Base-by-base conservation (phyloP, 1,139 yeast genomes). In the Taiozyma sp. region DNA sequence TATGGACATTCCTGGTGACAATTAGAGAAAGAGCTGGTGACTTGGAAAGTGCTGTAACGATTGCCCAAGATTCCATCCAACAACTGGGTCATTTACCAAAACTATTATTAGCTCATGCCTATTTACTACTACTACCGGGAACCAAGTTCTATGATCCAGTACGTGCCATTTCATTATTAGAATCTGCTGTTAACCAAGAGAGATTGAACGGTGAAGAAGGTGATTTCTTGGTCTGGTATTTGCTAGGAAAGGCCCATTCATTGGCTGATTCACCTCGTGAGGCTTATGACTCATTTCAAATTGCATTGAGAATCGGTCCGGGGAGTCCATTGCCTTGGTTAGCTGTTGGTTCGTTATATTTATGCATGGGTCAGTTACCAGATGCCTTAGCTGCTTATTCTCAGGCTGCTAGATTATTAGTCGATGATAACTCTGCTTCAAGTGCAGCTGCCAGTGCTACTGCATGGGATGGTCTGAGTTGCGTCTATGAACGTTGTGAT, bases 311-410 rank as follows among this genome's bases (percentile, higher is more conserved):
- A 54, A 70, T 81, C 46, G 81, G 84, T 0, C 76, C 83, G 22
- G 70, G 72, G 38, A 74, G 78, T 14, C 81, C 87, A 19, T 70
- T 81, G 49, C 79, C 85, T 9, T 83, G 89, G 90, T 66, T 84
- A 42, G 82, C 85, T 0, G 82, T 83, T 27, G 90, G 88, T 1
- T 75, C 79, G 29, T 68, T 84, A 48, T 83, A 83, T 61, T 66
- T 83, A 52, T 77, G 76, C 55, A 69, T 82, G 59, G 78, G 79
- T 49, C 89, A 83, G 64, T 65, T 83, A 29, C 79, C 83, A 4
- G 89, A 83, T 60, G 83, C 89, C 0, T 68, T 83, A 48, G 83
- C 85, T 8, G 88, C 88, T 3, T 84, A 81, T 62, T 78, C 85
- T 1, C 87, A 83, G 63, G 87, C 87, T 2, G 73, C 81, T 39